These are phyloP conservation scores for Styphnolobium japonicum DNA, from an alignment of 306 rosid species.

Conservation along the genomic window DNA sequence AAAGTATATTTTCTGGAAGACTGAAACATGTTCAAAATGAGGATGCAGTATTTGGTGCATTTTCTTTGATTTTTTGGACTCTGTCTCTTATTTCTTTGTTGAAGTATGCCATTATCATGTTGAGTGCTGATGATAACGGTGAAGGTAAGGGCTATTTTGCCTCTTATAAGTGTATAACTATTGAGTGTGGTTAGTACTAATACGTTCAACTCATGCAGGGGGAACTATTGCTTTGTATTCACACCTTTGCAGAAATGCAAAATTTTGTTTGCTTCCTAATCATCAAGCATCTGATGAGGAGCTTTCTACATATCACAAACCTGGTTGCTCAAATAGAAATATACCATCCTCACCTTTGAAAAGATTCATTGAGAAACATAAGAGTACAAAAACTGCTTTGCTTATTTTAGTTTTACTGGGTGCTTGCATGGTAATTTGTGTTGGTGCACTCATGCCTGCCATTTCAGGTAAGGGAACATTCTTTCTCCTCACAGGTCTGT, in stretches of 20 bases:
- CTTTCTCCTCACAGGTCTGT: slow-evolving; percentile 5
- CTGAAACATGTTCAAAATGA: slow-evolving; percentile 51
- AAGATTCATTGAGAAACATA: slow-evolving; percentile 70
- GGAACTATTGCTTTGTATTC: slow-evolving; percentile 77
- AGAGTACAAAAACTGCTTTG: slow-evolving; percentile 46
- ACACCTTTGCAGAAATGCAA: slow-evolving; percentile 76
- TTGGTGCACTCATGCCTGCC: slow-evolving; percentile 74
- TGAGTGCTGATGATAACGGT: slow-evolving; percentile 70
- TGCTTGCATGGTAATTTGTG: slow-evolving; percentile 76
- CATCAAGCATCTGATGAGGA: slow-evolving; percentile 84
- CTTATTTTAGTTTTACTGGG: slow-evolving; percentile 73
- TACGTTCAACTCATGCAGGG: slow-evolving; percentile 51
- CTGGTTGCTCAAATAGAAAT: slow-evolving; percentile 50
- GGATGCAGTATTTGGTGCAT: slow-evolving; percentile 72
- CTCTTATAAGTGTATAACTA: not conserved
- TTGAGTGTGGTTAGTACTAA: slow-evolving; percentile 15
- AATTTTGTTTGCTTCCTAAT: slow-evolving; percentile 72
- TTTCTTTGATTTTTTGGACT: slow-evolving; percentile 79
- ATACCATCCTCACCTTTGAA: slow-evolving; percentile 46
- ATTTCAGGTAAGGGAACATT: slow-evolving; percentile 55
- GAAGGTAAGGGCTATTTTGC: slow-evolving; percentile 54
- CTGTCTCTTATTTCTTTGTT: slow-evolving; percentile 59
- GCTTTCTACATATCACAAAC: slow-evolving; percentile 61
- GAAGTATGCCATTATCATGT: slow-evolving; percentile 54
- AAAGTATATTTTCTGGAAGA: slow-evolving; percentile 60